phyloP scores from a whole-genome alignment of 2,329 filamentous ascomycete species.

The Aspergillus chevalieri region DNA sequence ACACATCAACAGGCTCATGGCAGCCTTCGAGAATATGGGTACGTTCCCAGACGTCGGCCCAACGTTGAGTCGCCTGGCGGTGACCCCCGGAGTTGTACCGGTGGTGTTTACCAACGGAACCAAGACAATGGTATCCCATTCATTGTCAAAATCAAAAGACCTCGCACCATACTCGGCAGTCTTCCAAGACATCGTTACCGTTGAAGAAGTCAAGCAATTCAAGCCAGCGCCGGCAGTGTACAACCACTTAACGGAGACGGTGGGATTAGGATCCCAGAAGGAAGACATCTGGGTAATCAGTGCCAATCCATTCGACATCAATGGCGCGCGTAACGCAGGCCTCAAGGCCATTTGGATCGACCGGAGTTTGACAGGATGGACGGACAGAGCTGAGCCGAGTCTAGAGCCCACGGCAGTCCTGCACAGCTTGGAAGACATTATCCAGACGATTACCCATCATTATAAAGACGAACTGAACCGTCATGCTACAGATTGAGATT shows the following conservation, averaged over 20 bases:
- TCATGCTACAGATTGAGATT: not conserved
- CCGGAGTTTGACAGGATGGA: conserved; percentile 57
- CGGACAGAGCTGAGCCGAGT: conserved; percentile 52
- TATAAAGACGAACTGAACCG: not conserved
- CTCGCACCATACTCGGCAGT: conserved; percentile 44
- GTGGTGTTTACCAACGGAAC: conserved; percentile 70
- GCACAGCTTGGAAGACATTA: conserved; percentile 43
- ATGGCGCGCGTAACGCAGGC: conserved; percentile 57
- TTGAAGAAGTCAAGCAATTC: conserved; percentile 55
- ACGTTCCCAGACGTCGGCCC: conserved; percentile 59
- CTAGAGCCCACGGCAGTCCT: conserved; percentile 51
- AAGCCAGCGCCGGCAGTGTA: conserved; percentile 63
- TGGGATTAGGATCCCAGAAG: conserved; percentile 42
- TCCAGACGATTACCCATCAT: not conserved
- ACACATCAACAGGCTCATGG: conserved; percentile 51
- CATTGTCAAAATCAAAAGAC: conserved; percentile 52
- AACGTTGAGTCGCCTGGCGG: conserved; percentile 46
- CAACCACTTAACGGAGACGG: conserved; percentile 49
- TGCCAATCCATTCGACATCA: conserved; percentile 67
- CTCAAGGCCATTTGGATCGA: conserved; percentile 64
- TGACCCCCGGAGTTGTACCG: conserved; percentile 41
- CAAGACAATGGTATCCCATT: conserved; percentile 55
- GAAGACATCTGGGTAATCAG: conserved; percentile 62
- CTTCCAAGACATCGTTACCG: conserved; percentile 55
- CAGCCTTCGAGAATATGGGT: conserved; percentile 58